Base-by-base conservation (phyloP, 2,329 filamentous ascomycete genomes). In the Aspergillus clavatus region DNA sequence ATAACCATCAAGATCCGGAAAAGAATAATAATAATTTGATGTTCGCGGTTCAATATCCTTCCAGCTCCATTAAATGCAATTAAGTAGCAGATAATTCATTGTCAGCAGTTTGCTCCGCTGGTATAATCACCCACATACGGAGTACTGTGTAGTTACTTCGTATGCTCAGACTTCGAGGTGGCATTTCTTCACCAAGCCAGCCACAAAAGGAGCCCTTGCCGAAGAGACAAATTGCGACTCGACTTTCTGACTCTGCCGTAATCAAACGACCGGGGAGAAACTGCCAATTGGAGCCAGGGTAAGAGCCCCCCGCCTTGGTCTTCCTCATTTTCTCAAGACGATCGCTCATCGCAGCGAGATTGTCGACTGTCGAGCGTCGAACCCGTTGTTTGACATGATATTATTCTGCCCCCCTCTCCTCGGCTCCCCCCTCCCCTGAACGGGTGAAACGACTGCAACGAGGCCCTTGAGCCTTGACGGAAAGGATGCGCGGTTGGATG, bases 401-500 rank as follows among this genome's bases (percentile, higher is more conserved):
- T n/a, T n/a, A n/a, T n/a, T n/a, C n/a, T n/a, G n/a, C n/a, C n/a
- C n/a, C n/a, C n/a, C n/a, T n/a, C n/a, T n/a, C n/a, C n/a, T n/a
- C n/a, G n/a, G n/a, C n/a, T n/a, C n/a, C n/a, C n/a, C n/a, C n/a
- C n/a, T n/a, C 45, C 46, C 46, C 42, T 48, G 46, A 48, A 31
- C 12, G 23, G 27, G 14, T 36, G 31, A 43, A 43, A 18, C 22
- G 21, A 36, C n/a, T n/a, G n/a, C n/a, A n/a, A n/a, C n/a, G n/a
- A n/a, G n/a, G n/a, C n/a, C n/a, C n/a, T n/a, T n/a, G 42, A 16
- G 36, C 36, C 14, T 22, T n/a, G 36, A 37, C 43, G 49, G 49
- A 42, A 51, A 37, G 43, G 49, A 51, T 51, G 46, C 24, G 46
- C 46, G 43, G 29, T 43, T 28, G 31, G 16, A 21, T 24, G 40